Evolutionary conservation across 352 stramenopile species (phyloP).

Genomic region (Phytophthora nicotianae): DNA sequence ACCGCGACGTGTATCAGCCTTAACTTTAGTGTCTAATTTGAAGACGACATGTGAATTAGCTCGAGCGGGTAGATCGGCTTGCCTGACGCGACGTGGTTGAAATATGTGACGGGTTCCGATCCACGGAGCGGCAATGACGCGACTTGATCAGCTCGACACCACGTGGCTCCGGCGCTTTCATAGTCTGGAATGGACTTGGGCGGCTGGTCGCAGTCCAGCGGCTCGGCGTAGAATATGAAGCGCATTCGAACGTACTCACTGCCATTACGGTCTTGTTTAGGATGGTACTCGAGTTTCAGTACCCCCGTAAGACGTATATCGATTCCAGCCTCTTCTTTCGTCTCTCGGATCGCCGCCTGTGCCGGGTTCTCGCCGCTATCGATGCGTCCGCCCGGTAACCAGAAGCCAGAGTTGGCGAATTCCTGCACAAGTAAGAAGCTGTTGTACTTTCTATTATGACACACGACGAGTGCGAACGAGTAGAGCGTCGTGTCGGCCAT

Average conservation of each 20-base stretch:
- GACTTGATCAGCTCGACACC: constrained; percentile 78
- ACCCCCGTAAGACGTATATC: constrained; percentile 80
- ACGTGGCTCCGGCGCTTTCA: constrained; percentile 82
- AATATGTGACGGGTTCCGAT: constrained; percentile 76
- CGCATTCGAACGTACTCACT: constrained; percentile 86
- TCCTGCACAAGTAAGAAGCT: constrained; percentile 87
- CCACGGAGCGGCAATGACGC: constrained; percentile 66
- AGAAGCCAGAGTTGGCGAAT: constrained; percentile 87
- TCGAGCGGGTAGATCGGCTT: constrained; percentile 81
- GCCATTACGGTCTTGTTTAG: constrained; percentile 72
- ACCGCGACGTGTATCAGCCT: constrained; percentile 64
- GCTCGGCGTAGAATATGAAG: constrained; percentile 86
- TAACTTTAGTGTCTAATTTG: constrained; percentile 35
- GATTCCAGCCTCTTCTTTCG: constrained; percentile 86
- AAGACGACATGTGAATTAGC: constrained; percentile 66
- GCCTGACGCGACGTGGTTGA: constrained; percentile 69
- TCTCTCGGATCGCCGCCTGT: constrained; percentile 82
- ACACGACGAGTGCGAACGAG: constrained; percentile 86
- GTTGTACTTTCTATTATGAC: constrained; percentile 84
- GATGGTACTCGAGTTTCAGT: constrained; percentile 87
- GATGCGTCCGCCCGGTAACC: constrained; percentile 78
- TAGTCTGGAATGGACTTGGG: constrained; percentile 91
- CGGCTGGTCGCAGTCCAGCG: constrained; percentile 73
- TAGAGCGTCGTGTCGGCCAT: constrained; percentile 78
- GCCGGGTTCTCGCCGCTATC: constrained; percentile 79